Base-by-base conservation (phyloP, 2,329 filamentous ascomycete genomes). In the Lasiodiplodia theobromae region DNA sequence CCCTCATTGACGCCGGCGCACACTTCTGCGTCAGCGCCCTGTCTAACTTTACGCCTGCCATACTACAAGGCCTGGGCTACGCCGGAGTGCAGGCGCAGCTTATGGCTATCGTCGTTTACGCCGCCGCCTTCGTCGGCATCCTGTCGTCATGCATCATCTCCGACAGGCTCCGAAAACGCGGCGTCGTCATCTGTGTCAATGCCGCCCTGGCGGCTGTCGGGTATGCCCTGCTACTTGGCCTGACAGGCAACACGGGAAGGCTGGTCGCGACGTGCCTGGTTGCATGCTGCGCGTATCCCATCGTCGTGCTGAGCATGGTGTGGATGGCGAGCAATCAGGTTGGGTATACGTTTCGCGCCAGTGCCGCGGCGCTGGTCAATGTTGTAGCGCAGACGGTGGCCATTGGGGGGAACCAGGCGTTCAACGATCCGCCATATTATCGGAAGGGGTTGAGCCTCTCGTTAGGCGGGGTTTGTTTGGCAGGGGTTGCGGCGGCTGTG, bases 71-170 rank as follows among this genome's bases (percentile, higher is more conserved):
- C 4, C 65, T 71, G 18, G 70, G 70, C 31, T 71, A 67, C 66
- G 57, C 53, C 16, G 62, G 37, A 2, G 67, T 69, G 44, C 57
- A 70, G 11, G 66, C 69, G 10, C 70, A 71, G 58, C 57, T 71
- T 2, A 71, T 71, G 70, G 62, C 70, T 6, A 67, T 70, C 8
- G 65, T 71, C 63, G 67, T 71, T 16, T 71, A 71, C 57, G 53
- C 53, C 3, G 31, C 53, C 31, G 28, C 53, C 18, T 56, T 56
- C 53, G 53, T 56, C 25, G 53, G 69, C 63, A 71, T 71, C 49
- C 21, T 71, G n/a, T 38, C 53, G 10, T 70, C 56, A 11, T 69
- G 69, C 16, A 38, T 58, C 21, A 49, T 70, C 8, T 69, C 70
- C 1, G 70, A 71, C 67, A 69, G 60, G 56, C n/a, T 71, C 4